Evolutionary conservation across 352 stramenopile genomes (phyloP).

Genomic region (Pythium brachiatum): DNA sequence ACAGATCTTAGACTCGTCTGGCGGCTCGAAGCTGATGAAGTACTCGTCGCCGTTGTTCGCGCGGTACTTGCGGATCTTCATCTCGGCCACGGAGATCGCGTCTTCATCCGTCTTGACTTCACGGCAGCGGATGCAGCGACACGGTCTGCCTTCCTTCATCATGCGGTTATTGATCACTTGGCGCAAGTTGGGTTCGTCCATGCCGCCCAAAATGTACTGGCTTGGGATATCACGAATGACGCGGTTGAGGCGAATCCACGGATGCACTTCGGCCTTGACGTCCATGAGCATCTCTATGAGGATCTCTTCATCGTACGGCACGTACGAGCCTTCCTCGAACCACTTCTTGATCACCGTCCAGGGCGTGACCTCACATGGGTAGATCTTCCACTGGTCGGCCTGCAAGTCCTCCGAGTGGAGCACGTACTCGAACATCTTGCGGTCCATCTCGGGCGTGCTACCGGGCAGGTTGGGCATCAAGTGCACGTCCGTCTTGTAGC

Average conservation of each 20-base stretch:
- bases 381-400: slow-evolving; percentile 95
- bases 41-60: slow-evolving; percentile 88
- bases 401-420: slow-evolving; percentile 87
- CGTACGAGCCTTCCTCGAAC: slow-evolving; percentile 87
- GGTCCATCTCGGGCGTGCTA: slow-evolving; percentile 77
- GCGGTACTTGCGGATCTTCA: slow-evolving; percentile 77
- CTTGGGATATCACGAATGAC: slow-evolving; percentile 93
- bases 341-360: slow-evolving; percentile 91
- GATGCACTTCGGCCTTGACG: slow-evolving; percentile 89
- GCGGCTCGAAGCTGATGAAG: slow-evolving; percentile 92
- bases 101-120: slow-evolving; percentile 89
- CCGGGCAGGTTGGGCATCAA: slow-evolving; percentile 93
- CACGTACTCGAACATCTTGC: slow-evolving; percentile 90
- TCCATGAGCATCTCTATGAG: slow-evolving; percentile 89
- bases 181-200: slow-evolving; percentile 90
- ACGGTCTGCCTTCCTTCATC: slow-evolving; percentile 62
- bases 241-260: slow-evolving; percentile 94
- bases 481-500: slow-evolving; percentile 94
- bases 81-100: slow-evolving; percentile 67
- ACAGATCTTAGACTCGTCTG: slow-evolving; percentile 88
- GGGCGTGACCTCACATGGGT: slow-evolving; percentile 91
- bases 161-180: slow-evolving; percentile 89
- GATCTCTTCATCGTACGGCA: slow-evolving; percentile 87
- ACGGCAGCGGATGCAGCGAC: slow-evolving; percentile 89
- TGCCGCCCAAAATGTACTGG: slow-evolving; percentile 92